phyloP scores from a whole-genome alignment of 768 basidiomycete species.

The Psilocybe tampanensis region DNA sequence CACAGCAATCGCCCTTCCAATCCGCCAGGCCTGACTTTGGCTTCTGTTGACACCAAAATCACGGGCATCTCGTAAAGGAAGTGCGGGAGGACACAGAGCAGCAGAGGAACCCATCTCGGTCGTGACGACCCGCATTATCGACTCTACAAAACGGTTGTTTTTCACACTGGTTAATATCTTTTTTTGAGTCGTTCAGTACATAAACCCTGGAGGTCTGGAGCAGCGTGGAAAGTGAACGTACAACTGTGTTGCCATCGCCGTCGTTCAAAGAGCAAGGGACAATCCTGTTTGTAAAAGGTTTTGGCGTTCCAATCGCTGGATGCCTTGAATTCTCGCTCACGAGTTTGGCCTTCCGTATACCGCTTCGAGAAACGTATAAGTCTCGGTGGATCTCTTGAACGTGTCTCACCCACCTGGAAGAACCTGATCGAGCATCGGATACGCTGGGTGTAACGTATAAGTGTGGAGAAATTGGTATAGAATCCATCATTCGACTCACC shows the following conservation, averaged over 20 bases:
- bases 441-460: no score
- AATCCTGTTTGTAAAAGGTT: slow-evolving; percentile 20
- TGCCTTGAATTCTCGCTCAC: slow-evolving; percentile 22
- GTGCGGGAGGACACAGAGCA: slow-evolving; percentile 44
- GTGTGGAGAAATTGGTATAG: slow-evolving; percentile 1
- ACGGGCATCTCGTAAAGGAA: slow-evolving; percentile 35
- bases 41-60: slow-evolving; percentile 50
- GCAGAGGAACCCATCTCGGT: slow-evolving; percentile 56
- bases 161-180: slow-evolving; percentile 48
- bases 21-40: slow-evolving; percentile 62
- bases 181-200: not conserved
- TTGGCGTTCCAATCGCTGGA: not conserved
- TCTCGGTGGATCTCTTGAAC: no score
- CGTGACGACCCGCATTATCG: slow-evolving; percentile 46
- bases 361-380: slow-evolving; percentile 17
- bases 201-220: not conserved
- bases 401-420: slow-evolving; percentile 26
- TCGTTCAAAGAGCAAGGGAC: slow-evolving; percentile 32
- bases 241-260: slow-evolving; percentile 32
- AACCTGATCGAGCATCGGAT: slow-evolving; percentile 34
- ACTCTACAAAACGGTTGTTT: slow-evolving; percentile 44
- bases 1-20: slow-evolving; percentile 63
- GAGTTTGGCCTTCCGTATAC: slow-evolving; percentile 35
- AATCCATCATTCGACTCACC: slow-evolving; percentile 28
- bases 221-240: slow-evolving; percentile 10